These are phyloP conservation scores for Nicotiana sylvestris DNA, from an alignment of 257 asterid species.

Conservation along the genomic window DNA sequence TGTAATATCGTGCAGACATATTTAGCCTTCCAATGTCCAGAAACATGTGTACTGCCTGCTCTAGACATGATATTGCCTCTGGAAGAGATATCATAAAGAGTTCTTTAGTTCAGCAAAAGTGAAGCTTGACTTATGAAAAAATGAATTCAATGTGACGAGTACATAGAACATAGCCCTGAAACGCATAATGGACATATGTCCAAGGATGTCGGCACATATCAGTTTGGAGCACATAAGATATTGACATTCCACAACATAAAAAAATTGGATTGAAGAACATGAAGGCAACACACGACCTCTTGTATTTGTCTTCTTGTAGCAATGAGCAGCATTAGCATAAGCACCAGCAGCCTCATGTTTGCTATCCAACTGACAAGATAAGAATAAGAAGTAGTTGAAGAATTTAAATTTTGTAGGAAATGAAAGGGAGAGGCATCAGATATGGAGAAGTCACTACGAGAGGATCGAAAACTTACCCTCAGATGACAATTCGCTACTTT, in stretches of 20 bases:
- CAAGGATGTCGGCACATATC: background rate
- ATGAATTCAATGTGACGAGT: background rate
- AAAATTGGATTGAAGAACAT: background rate
- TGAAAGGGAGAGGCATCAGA: background rate
- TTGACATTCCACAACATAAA: background rate
- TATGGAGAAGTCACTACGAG: background rate
- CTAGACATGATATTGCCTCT: slow-evolving; percentile 85
- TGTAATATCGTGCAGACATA: slow-evolving; percentile 93
- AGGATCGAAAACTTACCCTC: slow-evolving; percentile 42
- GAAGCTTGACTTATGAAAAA: background rate
- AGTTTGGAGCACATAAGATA: background rate
- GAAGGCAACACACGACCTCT: slow-evolving; percentile 39
- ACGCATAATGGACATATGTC: background rate
- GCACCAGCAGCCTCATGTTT: slow-evolving; percentile 90
- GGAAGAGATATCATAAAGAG: slow-evolving; percentile 24
- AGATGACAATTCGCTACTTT: slow-evolving; percentile 74
- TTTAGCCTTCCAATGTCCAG: slow-evolving; percentile 87
- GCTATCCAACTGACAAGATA: slow-evolving; percentile 68
- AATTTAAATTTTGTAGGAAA: background rate
- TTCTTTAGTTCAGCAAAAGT: background rate
- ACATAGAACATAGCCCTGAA: background rate
- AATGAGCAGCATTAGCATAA: slow-evolving; percentile 85
- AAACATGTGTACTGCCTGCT: slow-evolving; percentile 71
- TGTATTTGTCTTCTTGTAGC: slow-evolving; percentile 67
- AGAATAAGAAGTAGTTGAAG: background rate